These are phyloP conservation scores for Biancaea sappan DNA, from an alignment of 306 rosid species.

Conservation along the genomic window DNA sequence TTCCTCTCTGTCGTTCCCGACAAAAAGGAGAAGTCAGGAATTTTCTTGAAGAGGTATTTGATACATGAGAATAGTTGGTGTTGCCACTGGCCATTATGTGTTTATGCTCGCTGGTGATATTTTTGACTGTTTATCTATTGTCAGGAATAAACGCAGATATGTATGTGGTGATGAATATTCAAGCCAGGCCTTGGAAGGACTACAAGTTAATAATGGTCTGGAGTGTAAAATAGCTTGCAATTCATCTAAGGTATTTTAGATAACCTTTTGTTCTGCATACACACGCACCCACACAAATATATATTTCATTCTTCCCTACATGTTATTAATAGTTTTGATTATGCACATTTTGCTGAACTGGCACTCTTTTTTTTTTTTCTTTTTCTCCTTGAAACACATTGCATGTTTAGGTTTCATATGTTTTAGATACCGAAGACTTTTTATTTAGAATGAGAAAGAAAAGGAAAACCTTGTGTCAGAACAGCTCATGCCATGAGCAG, in stretches of 20 bases:
- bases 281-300: not conserved
- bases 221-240: constrained; percentile 97
- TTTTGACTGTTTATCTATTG: constrained; percentile 32
- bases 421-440: constrained; percentile 93
- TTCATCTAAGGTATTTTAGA: constrained; percentile 75
- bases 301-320: not conserved
- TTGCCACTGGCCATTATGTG: constrained; percentile 26
- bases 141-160: constrained; percentile 74
- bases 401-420: constrained; percentile 84
- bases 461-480: constrained; percentile 51
- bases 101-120: constrained; percentile 29
- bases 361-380: not conserved
- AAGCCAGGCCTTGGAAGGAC: constrained; percentile 74
- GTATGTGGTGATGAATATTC: constrained; percentile 64
- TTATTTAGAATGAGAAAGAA: constrained; percentile 62
- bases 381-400: constrained; percentile 37
- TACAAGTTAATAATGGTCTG: constrained; percentile 76
- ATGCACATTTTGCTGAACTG: constrained; percentile 32
- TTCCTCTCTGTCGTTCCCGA: constrained; percentile 85
- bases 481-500: constrained; percentile 52
- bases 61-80: constrained; percentile 26
- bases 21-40: constrained; percentile 71
- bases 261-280: constrained; percentile 19
- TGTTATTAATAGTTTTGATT: not conserved
- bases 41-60: constrained; percentile 84